phyloP scores from a whole-genome alignment of 2,329 filamentous ascomycete species.

The Botrytis cinerea region DNA sequence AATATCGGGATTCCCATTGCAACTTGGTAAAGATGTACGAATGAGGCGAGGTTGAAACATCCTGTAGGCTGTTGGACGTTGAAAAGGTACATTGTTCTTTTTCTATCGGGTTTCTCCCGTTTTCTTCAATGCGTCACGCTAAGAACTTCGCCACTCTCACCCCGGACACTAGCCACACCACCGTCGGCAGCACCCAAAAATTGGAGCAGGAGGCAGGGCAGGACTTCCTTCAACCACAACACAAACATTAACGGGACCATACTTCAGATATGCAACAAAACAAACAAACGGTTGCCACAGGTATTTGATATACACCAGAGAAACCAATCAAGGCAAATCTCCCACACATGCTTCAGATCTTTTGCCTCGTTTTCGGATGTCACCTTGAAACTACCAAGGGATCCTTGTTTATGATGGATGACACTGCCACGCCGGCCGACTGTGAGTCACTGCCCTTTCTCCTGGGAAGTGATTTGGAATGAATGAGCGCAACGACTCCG shows the following conservation, averaged over 20 bases:
- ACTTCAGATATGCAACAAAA: conserved; percentile 9
- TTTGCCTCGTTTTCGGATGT: background rate
- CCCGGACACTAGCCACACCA: conserved; percentile 6
- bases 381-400: background rate
- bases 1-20: background rate
- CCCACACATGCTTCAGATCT: conserved; percentile 6
- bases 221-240: background rate
- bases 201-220: background rate
- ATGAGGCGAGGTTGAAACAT: conserved; percentile 1
- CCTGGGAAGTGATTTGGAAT: background rate
- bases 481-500: background rate
- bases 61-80: background rate
- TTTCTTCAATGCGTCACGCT: background rate
- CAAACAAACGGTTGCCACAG: background rate
- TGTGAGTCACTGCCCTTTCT: conserved; percentile 3
- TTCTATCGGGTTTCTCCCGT: conserved; percentile 7
- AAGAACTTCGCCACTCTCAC: background rate
- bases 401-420: conserved; percentile 6
- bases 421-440: conserved; percentile 11
- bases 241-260: background rate
- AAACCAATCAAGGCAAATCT: background rate
- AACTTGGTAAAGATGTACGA: background rate
- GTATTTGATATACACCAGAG: background rate
- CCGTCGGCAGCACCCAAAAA: background rate
- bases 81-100: background rate